Base-by-base conservation (phyloP, 345 rosid species). In the Eucalyptus lansdowneana region DNA sequence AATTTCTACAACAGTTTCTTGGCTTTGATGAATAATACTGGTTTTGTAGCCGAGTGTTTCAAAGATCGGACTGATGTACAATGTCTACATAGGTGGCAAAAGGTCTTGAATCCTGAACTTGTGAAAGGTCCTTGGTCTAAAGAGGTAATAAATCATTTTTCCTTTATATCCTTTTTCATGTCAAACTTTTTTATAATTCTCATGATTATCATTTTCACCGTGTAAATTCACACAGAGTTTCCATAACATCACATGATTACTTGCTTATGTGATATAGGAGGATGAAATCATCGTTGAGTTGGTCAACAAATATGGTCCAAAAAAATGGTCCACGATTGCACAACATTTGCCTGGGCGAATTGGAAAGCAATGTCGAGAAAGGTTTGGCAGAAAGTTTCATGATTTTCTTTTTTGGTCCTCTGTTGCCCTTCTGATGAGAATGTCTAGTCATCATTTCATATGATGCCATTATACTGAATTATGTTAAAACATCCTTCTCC, bases 101-200 rank as follows among this genome's bases (percentile, higher is more conserved):
- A 98, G 94, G 99, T 98, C 92, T 94, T 98, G 91, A 96, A 98
- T 92, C 99, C 99, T 54, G 99, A 98, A 90, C 98, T 98, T 88
- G 97, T 98, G 65, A 98, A 98, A 96, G 99, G 99, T 31, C 99
- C 99, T 22, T 98, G 99, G 99, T 97, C 99, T 17, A 98, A 97
- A 92, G 99, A 98, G 98, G 99, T 98, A 87, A 95, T 86, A 65
- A 91, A 45, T 47, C 14, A 89, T 14, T 80, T 87, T 51, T 11
- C 54, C 50, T 89, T 67, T 53, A 42, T 87, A 29, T 87, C 80
- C 31, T 85, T 88, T 25, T 89, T 88, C 50, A 42, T 89, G 83
- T 81, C 89, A 49, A 58, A 44, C 24, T 49, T 62, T 62, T 62
- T 29, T 27, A n/a, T 65, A 88, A 34, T 58, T 50, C 29, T 81